Evolutionary conservation across 345 rosid species (phyloP), one percentile per base, ranked within the genome.

Genomic region (Psidium guajava): DNA sequence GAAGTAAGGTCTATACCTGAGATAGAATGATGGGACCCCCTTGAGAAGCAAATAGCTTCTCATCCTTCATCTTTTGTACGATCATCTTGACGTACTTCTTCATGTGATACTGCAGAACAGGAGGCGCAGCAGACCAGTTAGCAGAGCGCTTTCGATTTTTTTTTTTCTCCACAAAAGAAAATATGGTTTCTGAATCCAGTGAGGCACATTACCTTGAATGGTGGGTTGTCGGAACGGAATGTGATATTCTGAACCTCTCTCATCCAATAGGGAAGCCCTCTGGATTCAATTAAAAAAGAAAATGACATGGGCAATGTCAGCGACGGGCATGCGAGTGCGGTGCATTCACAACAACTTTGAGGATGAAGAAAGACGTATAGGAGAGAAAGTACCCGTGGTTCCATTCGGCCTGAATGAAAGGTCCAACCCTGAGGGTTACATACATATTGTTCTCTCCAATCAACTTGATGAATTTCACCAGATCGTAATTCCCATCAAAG

Each of bases 401-500:
- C 99, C 99, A 97, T 90, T 97, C 99, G 84, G 96, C 99, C 85
- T 97, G 98, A 83, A 97, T 91, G 89, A 95, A 97, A 3, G 99
- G 99, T 54, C 99, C 99, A 86, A 95, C 86, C 89, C 99, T 88
- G 53, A 97, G 88, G 58, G 90, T 92, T 57, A 85, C 96, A 84
- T 88, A 93, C 97, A 96, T 87, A 3, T 90, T 91, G 47, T 93
- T 86, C 88, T 94, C 94, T 49, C 64, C 82, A 51, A 93, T 87
- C 88, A 90, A 5, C 91, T 89, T 97, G 87, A 97, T 86, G 89
- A 96, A 97, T 85, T 90, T 94, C 84, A 96, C 98, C 88, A 97
- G 61, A 84, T 96, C 99, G 82, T 88, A 87, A 86, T 89, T 81
- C 11, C 98, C 99, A 49, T 93, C 87, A 83, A 96, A 97, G 84